Evolutionary conservation across 345 rosid genomes (phyloP).

Genomic region (Eucalyptus caleyi): DNA sequence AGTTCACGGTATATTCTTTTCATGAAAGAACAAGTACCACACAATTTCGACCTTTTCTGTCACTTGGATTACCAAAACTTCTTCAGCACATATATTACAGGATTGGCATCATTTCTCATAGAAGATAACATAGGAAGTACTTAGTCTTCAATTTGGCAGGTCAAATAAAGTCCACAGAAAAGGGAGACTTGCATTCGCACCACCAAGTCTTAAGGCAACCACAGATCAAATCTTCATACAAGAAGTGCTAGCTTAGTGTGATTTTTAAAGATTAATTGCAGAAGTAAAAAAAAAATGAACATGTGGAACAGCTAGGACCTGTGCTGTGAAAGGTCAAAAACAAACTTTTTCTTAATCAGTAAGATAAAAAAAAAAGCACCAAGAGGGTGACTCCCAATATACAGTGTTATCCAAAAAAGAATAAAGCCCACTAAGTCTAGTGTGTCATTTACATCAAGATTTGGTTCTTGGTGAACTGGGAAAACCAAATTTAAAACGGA

Average conservation of each 20-base stretch:
- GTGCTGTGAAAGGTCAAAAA: not conserved
- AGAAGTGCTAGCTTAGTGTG: not conserved
- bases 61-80: not conserved
- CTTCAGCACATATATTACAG: not conserved
- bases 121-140: not conserved
- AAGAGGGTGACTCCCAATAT: not conserved
- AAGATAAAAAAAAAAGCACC: not conserved
- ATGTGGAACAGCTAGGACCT: not conserved
- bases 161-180: not conserved
- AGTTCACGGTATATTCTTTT: not conserved
- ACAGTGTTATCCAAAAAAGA: not conserved
- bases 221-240: not conserved
- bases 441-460: not conserved
- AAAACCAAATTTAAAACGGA: not conserved
- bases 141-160: not conserved
- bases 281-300: not conserved
- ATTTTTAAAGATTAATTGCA: not conserved
- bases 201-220: not conserved
- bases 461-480: not conserved
- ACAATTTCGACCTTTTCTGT: not conserved
- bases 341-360: not conserved
- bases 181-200: not conserved
- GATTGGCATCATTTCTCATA: not conserved
- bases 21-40: not conserved
- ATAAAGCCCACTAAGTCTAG: not conserved